Evolutionary conservation across 345 rosid species (phyloP).

Genomic region (Syzygium oleosum): DNA sequence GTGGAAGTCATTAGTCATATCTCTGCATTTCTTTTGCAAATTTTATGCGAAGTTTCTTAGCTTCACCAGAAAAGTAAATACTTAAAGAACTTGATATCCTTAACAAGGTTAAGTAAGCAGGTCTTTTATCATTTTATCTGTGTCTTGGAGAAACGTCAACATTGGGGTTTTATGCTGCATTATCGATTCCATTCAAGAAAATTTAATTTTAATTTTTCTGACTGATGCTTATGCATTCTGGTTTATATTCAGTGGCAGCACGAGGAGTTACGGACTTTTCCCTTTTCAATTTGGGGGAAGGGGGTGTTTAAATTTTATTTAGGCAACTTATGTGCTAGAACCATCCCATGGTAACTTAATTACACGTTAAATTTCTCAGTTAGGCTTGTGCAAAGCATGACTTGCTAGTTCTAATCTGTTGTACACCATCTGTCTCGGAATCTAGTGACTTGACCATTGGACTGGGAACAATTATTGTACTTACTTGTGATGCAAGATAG

Average conservation of each 20-base stretch:
- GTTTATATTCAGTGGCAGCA: not conserved
- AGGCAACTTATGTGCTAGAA: not conserved
- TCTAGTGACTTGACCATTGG: not conserved
- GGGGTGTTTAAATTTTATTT: not conserved
- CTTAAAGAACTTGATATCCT: not conserved
- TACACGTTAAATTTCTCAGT: not conserved
- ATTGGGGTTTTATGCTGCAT: not conserved
- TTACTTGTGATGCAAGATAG: not conserved
- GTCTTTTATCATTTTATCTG: not conserved
- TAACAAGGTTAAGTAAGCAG: not conserved
- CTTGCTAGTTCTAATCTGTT: not conserved
- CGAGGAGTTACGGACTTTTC: not conserved
- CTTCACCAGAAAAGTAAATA: not conserved
- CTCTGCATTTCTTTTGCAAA: not conserved
- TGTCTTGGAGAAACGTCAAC: not conserved
- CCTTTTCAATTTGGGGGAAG: not conserved
- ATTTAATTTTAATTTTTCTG: not conserved
- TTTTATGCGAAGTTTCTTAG: not conserved
- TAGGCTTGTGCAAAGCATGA: not conserved
- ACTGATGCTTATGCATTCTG: not conserved
- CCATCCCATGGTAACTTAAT: not conserved
- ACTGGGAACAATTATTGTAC: not conserved
- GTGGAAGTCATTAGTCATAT: not conserved
- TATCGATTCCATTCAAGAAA: not conserved
- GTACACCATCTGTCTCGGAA: not conserved